Conservation (phyloP, 2,329 filamentous ascomycete species). For the Corniculantispora saksenae region DNA sequence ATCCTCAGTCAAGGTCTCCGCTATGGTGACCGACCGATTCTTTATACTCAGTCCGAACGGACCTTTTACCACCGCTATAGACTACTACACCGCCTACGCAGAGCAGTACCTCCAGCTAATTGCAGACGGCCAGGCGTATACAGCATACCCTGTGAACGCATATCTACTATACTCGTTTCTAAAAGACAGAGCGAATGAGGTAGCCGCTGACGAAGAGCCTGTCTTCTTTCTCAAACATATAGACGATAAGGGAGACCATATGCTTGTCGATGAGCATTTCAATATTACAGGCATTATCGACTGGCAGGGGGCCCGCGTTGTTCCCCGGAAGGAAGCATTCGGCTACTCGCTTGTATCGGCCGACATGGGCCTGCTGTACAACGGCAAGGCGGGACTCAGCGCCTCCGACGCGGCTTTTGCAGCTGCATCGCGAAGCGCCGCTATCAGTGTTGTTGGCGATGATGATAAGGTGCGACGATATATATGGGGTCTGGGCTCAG, state of each 20-base stretch:
- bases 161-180: conserved; percentile 40
- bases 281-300: conserved; percentile 38
- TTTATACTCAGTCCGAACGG: neutral
- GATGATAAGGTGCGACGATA: neutral
- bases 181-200: conserved; percentile 17
- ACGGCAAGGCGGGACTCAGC: neutral
- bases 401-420: neutral
- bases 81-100: conserved; percentile 3
- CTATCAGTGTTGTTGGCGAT: neutral
- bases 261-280: conserved; percentile 42
- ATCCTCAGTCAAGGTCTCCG: neutral
- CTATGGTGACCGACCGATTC: neutral
- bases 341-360: conserved; percentile 11
- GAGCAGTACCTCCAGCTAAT: conserved; percentile 4
- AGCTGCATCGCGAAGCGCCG: neutral
- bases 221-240: conserved; percentile 44
- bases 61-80: neutral
- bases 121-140: conserved; percentile 27
- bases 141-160: conserved; percentile 24
- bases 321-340: conserved; percentile 12
- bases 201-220: neutral
- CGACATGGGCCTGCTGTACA: neutral
- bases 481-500: neutral
- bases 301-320: conserved; percentile 9
- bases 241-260: conserved; percentile 48